phyloP scores from a whole-genome alignment of 805 yeast genomes.

The Metschnikowia koreensis region DNA sequence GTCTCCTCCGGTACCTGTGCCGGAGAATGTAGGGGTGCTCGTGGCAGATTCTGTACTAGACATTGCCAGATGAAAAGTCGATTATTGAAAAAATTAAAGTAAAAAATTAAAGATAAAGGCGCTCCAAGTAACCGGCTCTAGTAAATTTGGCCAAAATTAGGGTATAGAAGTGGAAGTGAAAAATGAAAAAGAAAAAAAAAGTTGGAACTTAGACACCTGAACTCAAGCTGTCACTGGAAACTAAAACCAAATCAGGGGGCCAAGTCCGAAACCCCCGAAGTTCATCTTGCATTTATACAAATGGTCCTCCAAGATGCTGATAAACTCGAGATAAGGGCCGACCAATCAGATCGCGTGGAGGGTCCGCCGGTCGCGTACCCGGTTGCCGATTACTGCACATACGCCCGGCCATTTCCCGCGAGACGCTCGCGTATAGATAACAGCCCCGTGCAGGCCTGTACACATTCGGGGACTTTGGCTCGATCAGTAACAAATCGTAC shows the following conservation, averaged over 20 bases:
- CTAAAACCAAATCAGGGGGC: neutral
- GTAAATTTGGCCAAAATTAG: too few species aligned
- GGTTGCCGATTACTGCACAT: neutral
- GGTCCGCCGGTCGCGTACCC: neutral
- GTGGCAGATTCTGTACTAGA: constrained; percentile 8
- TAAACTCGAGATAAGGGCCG: constrained; percentile 1
- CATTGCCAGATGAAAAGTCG: constrained; percentile 1
- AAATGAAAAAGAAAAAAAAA: neutral
- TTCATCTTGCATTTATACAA: constrained; percentile 1
- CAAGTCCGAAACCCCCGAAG: neutral
- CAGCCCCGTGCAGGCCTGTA: constrained; percentile 1
- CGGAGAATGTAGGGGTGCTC: constrained; percentile 9
- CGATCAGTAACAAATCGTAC: neutral
- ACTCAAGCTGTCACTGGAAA: neutral
- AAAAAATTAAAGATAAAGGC: neutral
- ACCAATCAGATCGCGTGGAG: constrained; percentile 8
- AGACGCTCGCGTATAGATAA: neutral
- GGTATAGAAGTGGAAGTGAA: neutral
- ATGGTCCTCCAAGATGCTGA: neutral
- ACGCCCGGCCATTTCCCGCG: neutral
- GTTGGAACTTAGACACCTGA: neutral
- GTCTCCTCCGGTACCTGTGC: constrained; percentile 64
- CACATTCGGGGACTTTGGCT: neutral
- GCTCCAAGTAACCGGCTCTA: neutral
- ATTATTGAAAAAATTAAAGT: neutral